Evolutionary conservation across 305 asterid species (phyloP).

Genomic region (Fraxinus platypoda): DNA sequence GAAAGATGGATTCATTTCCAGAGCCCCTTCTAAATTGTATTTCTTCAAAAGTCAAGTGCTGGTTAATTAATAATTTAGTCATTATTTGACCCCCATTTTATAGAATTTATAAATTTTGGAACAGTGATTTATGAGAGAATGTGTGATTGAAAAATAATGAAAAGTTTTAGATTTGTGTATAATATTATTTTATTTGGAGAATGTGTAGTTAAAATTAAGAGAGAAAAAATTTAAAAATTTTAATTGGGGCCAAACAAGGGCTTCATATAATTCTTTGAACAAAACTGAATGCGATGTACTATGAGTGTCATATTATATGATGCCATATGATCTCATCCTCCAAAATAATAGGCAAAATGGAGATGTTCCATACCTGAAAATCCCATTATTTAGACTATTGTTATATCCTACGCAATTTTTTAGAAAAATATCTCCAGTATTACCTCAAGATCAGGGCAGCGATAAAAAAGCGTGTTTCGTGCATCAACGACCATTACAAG

Average conservation of each 20-base stretch:
- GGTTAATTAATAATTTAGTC: too few relatives aligned
- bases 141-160: too few relatives aligned
- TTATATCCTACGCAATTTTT: background rate
- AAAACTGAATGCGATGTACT: background rate
- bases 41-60: too few relatives aligned
- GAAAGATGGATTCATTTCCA: too few relatives aligned
- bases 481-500: conserved; percentile 99
- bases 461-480: conserved; percentile 89
- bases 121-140: too few relatives aligned
- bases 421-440: conserved; percentile 8
- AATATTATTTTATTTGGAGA: too few relatives aligned
- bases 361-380: background rate
- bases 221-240: too few relatives aligned
- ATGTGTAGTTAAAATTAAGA: too few relatives aligned
- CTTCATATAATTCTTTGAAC: background rate
- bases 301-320: background rate
- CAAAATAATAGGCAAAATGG: background rate
- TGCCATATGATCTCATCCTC: background rate
- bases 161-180: too few relatives aligned
- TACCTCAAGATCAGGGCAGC: conserved; percentile 99
- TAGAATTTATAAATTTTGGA: too few relatives aligned
- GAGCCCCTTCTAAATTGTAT: too few relatives aligned
- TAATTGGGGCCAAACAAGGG: background rate
- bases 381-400: background rate
- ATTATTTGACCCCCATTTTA: too few relatives aligned